phyloP scores from a whole-genome alignment of 1,284 basidiomycete species.

The Mrakiaceae sp. region DNA sequence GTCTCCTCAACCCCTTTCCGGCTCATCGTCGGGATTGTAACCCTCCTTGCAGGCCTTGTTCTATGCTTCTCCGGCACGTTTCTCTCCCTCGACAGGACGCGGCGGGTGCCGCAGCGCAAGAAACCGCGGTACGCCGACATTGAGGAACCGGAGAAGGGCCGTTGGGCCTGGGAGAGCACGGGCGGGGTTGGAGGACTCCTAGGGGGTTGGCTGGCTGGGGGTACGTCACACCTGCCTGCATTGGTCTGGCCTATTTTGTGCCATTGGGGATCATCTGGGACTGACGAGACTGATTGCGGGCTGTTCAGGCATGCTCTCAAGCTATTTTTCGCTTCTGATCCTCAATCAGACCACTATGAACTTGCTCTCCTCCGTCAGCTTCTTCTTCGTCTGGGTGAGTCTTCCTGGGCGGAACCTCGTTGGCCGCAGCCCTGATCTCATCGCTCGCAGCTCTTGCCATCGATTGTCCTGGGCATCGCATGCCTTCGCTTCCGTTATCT shows the following conservation, averaged over 20 bases:
- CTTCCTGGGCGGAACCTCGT: too few species aligned
- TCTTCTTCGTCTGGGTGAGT: not conserved
- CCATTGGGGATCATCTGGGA: too few species aligned
- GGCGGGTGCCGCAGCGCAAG: not conserved
- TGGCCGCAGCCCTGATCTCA: too few species aligned
- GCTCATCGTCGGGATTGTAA: not conserved
- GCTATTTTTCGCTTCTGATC: not conserved
- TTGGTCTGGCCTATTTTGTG: too few species aligned
- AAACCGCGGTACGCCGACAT: not conserved
- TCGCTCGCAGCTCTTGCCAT: too few species aligned
- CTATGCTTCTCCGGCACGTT: not conserved
- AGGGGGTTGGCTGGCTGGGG: not conserved
- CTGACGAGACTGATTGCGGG: not conserved
- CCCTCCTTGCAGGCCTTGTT: not conserved
- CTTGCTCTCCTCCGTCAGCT: not conserved
- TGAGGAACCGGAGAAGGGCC: not conserved
- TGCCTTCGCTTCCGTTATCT: too few species aligned
- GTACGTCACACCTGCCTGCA: not conserved
- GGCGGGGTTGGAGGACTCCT: not conserved
- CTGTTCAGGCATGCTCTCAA: not conserved
- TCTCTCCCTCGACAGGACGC: not conserved
- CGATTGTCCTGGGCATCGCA: too few species aligned
- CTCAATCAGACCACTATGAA: not conserved
- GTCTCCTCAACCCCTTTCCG: not conserved
- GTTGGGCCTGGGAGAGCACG: not conserved